Evolutionary conservation across 352 stramenopile genomes (phyloP).

Genomic region (Globisporangium spiculum): DNA sequence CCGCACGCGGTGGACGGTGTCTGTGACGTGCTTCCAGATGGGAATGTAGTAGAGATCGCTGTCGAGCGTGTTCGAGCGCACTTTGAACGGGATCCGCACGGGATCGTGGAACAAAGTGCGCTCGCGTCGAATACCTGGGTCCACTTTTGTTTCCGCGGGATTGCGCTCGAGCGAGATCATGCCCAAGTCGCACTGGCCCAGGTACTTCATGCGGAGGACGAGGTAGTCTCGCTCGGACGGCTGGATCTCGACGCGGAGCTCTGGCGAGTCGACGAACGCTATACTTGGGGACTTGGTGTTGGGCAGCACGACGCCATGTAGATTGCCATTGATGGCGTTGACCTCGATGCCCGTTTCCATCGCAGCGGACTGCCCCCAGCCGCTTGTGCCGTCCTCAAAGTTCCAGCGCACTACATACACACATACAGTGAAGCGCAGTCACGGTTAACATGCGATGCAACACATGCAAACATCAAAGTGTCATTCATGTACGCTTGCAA

Average conservation of each 20-base stretch:
- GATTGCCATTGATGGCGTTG: constrained; percentile 37
- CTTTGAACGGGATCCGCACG: constrained; percentile 53
- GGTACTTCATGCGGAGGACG: constrained; percentile 60
- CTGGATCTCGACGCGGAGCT: constrained; percentile 53
- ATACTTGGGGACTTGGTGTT: constrained; percentile 23
- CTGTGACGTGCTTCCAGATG: constrained; percentile 57
- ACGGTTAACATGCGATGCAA: not conserved
- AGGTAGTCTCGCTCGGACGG: constrained; percentile 45
- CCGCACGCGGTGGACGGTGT: constrained; percentile 55
- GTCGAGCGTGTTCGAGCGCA: constrained; percentile 22
- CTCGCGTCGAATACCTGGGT: constrained; percentile 26
- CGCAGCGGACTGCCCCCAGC: constrained; percentile 54
- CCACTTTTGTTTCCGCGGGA: constrained; percentile 27
- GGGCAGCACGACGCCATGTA: constrained; percentile 44
- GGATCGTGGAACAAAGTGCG: constrained; percentile 38
- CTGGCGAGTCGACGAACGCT: constrained; percentile 60
- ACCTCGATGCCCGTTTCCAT: constrained; percentile 71
- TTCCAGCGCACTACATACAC: constrained; percentile 44
- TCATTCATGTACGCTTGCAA: not conserved
- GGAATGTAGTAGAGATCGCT: constrained; percentile 63
- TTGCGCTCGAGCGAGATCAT: constrained; percentile 54
- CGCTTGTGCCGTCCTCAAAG: constrained; percentile 56
- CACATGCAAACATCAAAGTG: not conserved
- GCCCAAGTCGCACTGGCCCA: constrained; percentile 51
- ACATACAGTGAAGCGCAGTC: not conserved